A percentile compares a stretch with the other conserved stretches of the same genome.
Evolutionary conservation across 148 eudicot genomes (phyloP).

Genomic region (Fallopia convolvulus): DNA sequence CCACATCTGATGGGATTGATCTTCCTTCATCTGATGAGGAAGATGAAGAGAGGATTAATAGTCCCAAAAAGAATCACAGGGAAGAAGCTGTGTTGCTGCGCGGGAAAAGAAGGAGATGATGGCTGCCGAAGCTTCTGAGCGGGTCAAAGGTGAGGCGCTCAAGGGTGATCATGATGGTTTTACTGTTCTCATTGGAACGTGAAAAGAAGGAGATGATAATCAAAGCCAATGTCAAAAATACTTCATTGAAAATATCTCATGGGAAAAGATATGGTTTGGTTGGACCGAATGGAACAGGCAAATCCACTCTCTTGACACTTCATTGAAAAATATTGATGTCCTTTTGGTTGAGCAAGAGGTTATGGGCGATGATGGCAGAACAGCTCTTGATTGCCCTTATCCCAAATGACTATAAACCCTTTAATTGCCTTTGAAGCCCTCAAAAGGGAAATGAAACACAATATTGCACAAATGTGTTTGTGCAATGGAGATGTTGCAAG

Average conservation of each 20-base stretch:
- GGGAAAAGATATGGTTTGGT: slow-evolving; percentile 84
- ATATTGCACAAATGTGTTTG: too few relatives aligned
- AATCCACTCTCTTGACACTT: slow-evolving; percentile 90
- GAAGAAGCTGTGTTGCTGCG: slow-evolving; percentile 18
- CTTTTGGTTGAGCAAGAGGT: slow-evolving; percentile 78
- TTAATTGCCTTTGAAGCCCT: too few relatives aligned
- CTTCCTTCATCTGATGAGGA: slow-evolving; percentile 52
- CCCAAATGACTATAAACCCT: too few relatives aligned
- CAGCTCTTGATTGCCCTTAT: slow-evolving; percentile 38
- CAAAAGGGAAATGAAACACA: too few relatives aligned
- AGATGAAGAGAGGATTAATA: slow-evolving; percentile 16
- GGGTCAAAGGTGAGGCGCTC: slow-evolving; percentile 38
- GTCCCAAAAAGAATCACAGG: slow-evolving; percentile 12
- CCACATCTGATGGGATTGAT: slow-evolving; percentile 43
- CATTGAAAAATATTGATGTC: slow-evolving; percentile 96
- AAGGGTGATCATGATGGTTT: slow-evolving; percentile 59
- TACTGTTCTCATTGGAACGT: slow-evolving; percentile 47
- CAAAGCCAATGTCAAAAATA: slow-evolving; percentile 58
- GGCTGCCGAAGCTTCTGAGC: slow-evolving; percentile 30
- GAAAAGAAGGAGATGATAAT: slow-evolving; percentile 46
- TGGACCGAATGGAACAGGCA: slow-evolving; percentile 94
- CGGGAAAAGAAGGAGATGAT: slow-evolving; percentile 49
- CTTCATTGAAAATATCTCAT: slow-evolving; percentile 49
- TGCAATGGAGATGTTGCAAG: too few relatives aligned
- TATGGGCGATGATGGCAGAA: slow-evolving; percentile 91